Evolutionary conservation across 73 alveolate species (phyloP).

Genomic region (Uronychia binucleata): DNA sequence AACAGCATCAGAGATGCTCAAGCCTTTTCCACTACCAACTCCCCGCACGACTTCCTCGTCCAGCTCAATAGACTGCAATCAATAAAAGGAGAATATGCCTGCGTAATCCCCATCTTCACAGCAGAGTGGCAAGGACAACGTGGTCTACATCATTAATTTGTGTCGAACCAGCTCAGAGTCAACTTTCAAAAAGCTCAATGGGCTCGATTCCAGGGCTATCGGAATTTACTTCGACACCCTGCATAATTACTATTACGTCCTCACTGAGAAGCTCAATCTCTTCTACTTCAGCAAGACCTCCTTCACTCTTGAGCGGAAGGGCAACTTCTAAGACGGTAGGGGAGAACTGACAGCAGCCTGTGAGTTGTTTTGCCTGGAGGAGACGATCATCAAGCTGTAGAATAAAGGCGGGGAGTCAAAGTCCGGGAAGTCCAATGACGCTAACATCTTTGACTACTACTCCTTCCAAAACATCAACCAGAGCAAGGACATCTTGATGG

Average conservation of each 20-base stretch:
- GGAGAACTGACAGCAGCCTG: background rate
- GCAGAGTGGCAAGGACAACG: background rate
- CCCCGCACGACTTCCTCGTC: background rate
- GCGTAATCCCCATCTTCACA: slow-evolving; percentile 6
- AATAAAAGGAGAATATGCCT: background rate
- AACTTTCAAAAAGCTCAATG: background rate
- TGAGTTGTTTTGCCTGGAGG: slow-evolving; percentile 24
- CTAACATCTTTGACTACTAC: slow-evolving; percentile 34
- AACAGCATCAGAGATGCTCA: slow-evolving; percentile 6
- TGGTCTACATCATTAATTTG: background rate
- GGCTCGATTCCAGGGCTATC: slow-evolving; percentile 38
- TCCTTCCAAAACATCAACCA: slow-evolving; percentile 27
- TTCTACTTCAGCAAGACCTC: slow-evolving; percentile 33
- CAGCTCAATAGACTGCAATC: background rate
- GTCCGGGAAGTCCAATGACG: background rate
- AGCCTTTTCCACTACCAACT: slow-evolving; percentile 4
- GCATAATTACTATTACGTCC: slow-evolving; percentile 25
- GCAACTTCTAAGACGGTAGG: slow-evolving; percentile 20
- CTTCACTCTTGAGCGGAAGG: slow-evolving; percentile 35
- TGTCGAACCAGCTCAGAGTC: background rate
- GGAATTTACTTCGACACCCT: slow-evolving; percentile 45
- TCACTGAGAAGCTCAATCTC: slow-evolving; percentile 31
- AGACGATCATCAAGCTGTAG: slow-evolving; percentile 14
- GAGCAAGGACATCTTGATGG: slow-evolving; percentile 15
- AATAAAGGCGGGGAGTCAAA: slow-evolving; percentile 5